phyloP scores from a whole-genome alignment of 2,329 filamentous ascomycete species.

The Colletotrichum truncatum region DNA sequence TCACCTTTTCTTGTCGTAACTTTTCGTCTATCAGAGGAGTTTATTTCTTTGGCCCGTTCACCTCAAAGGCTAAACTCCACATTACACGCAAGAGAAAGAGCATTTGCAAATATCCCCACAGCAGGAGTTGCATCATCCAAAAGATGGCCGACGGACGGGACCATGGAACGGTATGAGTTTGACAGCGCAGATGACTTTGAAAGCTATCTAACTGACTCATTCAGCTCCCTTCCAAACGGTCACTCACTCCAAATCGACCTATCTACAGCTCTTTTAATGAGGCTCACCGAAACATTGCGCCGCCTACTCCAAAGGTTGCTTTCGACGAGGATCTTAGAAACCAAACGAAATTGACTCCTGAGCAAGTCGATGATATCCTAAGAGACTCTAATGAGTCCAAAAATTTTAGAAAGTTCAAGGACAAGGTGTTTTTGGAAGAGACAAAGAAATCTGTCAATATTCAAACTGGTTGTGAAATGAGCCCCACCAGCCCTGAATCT shows the following conservation, averaged over 20 bases:
- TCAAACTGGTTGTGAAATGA: not conserved
- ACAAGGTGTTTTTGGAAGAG: not conserved
- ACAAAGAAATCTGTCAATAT: not conserved
- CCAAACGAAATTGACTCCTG: not conserved
- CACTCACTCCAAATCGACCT: constrained; percentile 24
- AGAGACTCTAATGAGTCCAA: not conserved
- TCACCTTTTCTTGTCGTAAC: too few relatives aligned
- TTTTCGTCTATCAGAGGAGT: too few relatives aligned
- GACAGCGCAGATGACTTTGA: not conserved
- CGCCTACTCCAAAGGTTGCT: not conserved
- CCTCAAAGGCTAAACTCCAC: too few relatives aligned
- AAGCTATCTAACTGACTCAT: not conserved
- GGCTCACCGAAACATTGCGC: constrained; percentile 27
- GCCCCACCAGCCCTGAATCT: not conserved
- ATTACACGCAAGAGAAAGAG: too few relatives aligned
- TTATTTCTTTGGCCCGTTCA: too few relatives aligned
- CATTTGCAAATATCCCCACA: too few relatives aligned
- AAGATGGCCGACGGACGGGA: not conserved
- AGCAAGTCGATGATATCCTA: constrained; percentile 22
- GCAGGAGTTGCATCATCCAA: too few relatives aligned
- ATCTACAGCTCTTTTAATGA: constrained; percentile 27
- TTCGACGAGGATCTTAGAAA: not conserved
- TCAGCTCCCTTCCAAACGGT: constrained; percentile 20
- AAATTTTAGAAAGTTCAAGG: not conserved
- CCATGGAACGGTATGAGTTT: not conserved